Evolutionary conservation across 495 filamentous ascomycete species (phyloP).

Genomic region (Monascus purpureus): DNA sequence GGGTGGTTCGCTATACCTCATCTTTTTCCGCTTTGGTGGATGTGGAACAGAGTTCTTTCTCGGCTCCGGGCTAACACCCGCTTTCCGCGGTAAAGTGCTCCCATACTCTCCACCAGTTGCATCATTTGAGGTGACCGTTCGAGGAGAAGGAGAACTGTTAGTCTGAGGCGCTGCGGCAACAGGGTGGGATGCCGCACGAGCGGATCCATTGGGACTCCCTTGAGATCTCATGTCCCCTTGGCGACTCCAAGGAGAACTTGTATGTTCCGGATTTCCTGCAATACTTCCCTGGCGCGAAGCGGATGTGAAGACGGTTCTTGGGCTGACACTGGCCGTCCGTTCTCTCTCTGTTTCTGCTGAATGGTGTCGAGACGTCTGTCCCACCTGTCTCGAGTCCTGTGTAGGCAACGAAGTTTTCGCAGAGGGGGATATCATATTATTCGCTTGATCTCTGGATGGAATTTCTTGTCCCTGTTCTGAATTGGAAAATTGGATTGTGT

Average conservation of each 20-base stretch:
- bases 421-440: slow-evolving; percentile 16
- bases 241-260: slow-evolving; percentile 6
- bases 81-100: slow-evolving; percentile 7
- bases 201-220: slow-evolving; percentile 14
- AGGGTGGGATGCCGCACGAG: slow-evolving; percentile 3
- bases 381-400: slow-evolving; percentile 16
- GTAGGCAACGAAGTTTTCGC: slow-evolving; percentile 13
- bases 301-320: slow-evolving; percentile 20
- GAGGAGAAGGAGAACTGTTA: slow-evolving; percentile 18
- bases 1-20: slow-evolving; percentile 31
- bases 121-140: slow-evolving; percentile 6
- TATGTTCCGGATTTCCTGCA: slow-evolving; percentile 7
- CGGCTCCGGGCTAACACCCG: slow-evolving; percentile 12
- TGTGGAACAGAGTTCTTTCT: slow-evolving; percentile 9
- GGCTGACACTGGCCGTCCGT: slow-evolving; percentile 28
- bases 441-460: slow-evolving; percentile 10
- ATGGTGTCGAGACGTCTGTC: slow-evolving; percentile 12
- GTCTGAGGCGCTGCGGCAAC: slow-evolving; percentile 10
- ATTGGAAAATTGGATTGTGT: slow-evolving; percentile 22
- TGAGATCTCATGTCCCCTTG: slow-evolving; percentile 16
- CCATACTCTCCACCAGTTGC: slow-evolving; percentile 2
- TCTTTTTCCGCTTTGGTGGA: slow-evolving; percentile 21
- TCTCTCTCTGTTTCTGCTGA: slow-evolving; percentile 21
- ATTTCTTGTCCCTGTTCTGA: slow-evolving; percentile 18
- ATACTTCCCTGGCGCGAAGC: slow-evolving; percentile 18